Evolutionary conservation across 768 basidiomycete species (phyloP).

Genomic region (Suillus subalutaceus): DNA sequence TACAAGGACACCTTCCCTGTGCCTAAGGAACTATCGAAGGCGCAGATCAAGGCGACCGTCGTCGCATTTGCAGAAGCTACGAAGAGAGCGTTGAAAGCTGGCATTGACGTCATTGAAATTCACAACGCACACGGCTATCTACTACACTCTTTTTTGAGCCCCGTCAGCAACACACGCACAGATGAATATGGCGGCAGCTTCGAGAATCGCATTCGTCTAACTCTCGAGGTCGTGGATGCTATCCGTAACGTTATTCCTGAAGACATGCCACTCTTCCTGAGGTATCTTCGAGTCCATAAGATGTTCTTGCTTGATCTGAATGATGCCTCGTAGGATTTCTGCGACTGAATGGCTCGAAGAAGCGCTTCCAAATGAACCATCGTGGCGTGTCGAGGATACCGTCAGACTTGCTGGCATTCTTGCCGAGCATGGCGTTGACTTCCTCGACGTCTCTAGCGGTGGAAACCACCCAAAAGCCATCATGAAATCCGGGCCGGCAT

Average conservation of each 20-base stretch:
- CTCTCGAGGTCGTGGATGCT: slow-evolving; percentile 64
- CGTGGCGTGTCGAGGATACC: slow-evolving; percentile 74
- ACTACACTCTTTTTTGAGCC: slow-evolving; percentile 59
- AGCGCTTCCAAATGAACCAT: slow-evolving; percentile 56
- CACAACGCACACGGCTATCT: slow-evolving; percentile 70
- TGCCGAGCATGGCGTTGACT: slow-evolving; percentile 67
- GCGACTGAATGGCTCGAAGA: slow-evolving; percentile 77
- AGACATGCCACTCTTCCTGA: slow-evolving; percentile 70
- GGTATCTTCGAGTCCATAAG: slow-evolving; percentile 38
- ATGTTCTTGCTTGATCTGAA: background rate
- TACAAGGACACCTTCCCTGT: slow-evolving; percentile 45
- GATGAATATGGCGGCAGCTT: slow-evolving; percentile 74
- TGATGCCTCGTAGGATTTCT: slow-evolving; percentile 47
- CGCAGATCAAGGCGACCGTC: slow-evolving; percentile 60
- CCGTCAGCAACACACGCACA: slow-evolving; percentile 60
- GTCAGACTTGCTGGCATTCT: slow-evolving; percentile 61
- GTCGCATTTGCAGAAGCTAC: slow-evolving; percentile 56
- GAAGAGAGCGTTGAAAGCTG: slow-evolving; percentile 56
- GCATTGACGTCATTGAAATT: slow-evolving; percentile 62
- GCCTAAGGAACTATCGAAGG: slow-evolving; percentile 59
- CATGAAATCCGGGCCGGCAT: slow-evolving; percentile 28
- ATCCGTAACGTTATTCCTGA: slow-evolving; percentile 61
- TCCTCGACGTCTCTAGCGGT: slow-evolving; percentile 73
- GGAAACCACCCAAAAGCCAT: slow-evolving; percentile 52
- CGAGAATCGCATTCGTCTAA: slow-evolving; percentile 67